These are phyloP conservation scores for Cutaneotrichosporon sp. DNA, from an alignment of 1,284 basidiomycete genomes.

Conservation along the genomic window DNA sequence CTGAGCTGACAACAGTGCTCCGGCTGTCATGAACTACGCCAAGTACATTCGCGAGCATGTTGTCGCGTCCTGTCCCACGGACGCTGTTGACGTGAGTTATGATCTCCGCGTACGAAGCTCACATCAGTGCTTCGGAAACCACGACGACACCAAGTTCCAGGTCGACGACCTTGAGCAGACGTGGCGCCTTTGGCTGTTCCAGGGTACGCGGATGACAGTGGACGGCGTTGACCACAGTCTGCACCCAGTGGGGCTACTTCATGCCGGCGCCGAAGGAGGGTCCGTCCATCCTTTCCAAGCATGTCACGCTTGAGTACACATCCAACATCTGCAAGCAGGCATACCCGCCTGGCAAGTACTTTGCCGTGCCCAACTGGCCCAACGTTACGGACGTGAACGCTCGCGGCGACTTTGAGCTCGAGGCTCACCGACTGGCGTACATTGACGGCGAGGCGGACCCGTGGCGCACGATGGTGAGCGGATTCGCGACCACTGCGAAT, in stretches of 20 bases:
- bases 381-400: constrained; percentile 77
- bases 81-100: constrained; percentile 42
- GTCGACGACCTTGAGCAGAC: constrained; percentile 64
- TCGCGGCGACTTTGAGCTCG: constrained; percentile 74
- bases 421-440: constrained; percentile 75
- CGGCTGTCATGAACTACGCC: constrained; percentile 71
- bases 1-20: constrained; percentile 44
- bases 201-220: too few species aligned
- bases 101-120: constrained; percentile 8
- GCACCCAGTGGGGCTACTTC: constrained; percentile 95
- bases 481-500: too few species aligned
- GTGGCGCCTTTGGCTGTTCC: constrained; percentile 89
- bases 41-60: constrained; percentile 70
- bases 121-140: constrained; percentile 79
- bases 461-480: constrained; percentile 70
- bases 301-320: constrained; percentile 77
- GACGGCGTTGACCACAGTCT: constrained; percentile 55
- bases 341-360: constrained; percentile 74
- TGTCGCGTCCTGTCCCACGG: constrained; percentile 62
- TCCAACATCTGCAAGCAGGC: constrained; percentile 81
- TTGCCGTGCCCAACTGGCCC: constrained; percentile 69
- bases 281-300: constrained; percentile 40
- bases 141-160: constrained; percentile 67
- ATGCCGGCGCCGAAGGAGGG: constrained; percentile 48
- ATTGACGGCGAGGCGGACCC: constrained; percentile 67